These are phyloP conservation scores for Echinochloa phyllopogon DNA, from an alignment of 176 grass and related monocot genomes.

Conservation along the genomic window DNA sequence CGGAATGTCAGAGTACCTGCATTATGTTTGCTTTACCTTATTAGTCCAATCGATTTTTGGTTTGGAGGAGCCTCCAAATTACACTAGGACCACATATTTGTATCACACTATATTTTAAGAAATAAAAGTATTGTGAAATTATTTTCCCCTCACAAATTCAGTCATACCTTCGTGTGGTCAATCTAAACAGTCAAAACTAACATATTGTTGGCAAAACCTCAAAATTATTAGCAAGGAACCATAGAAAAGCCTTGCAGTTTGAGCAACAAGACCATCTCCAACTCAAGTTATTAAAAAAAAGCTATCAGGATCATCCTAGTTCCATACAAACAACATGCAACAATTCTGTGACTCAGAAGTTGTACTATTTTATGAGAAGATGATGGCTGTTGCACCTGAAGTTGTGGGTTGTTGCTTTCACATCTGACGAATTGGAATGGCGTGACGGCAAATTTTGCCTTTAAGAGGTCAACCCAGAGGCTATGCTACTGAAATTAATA, in stretches of 20 bases:
- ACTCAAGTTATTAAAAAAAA: background rate
- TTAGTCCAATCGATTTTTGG: constrained; percentile 25
- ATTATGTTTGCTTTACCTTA: constrained; percentile 33
- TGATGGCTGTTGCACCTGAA: background rate
- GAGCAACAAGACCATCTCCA: background rate
- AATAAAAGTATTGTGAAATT: constrained; percentile 14
- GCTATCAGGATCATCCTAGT: background rate
- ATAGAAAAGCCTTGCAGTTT: background rate
- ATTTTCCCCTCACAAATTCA: background rate
- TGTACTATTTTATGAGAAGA: background rate
- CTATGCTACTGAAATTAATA: constrained; percentile 17
- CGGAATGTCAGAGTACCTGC: constrained; percentile 88
- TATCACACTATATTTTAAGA: background rate
- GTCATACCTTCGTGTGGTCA: constrained; percentile 2
- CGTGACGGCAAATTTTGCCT: constrained; percentile 4
- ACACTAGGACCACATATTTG: background rate
- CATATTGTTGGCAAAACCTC: background rate
- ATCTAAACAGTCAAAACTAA: constrained; percentile 31
- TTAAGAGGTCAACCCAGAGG: constrained; percentile 14
- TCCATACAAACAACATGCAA: background rate
- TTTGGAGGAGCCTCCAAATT: background rate
- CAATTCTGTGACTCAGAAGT: background rate
- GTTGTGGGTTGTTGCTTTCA: background rate
- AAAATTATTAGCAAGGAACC: background rate
- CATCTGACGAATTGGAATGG: background rate